Evolutionary conservation across 345 rosid species (phyloP), one percentile per base, ranked within the genome.

Genomic region (Cardamine occulta): DNA sequence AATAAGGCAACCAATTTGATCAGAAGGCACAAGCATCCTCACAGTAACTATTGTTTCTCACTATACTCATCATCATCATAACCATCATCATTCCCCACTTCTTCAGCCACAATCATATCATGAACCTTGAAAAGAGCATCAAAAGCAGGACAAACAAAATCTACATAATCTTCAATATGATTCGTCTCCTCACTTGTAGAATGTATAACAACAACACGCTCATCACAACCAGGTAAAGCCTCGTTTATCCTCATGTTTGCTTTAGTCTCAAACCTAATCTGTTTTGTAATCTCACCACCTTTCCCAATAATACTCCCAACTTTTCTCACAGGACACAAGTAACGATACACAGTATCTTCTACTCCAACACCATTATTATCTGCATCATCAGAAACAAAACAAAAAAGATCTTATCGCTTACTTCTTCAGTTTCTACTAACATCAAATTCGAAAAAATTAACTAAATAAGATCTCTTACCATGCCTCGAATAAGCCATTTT

Each of bases 1-100:
- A 75, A 87, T 86, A 51, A 89, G 74, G 56, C 87, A 89, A 15
- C 94, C 94, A 66, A 87, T 89, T 83, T 89, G 93, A 84, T 89
- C 93, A 0, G 91, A 86, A 0, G 89, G 82, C 55, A 87, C 88
- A 69, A 89, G 91, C 80, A 89, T 79, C 80, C 87, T 82, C 11
- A 79, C 82, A 34, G 80, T 74, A 47, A 89, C 80, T 2, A 74
- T 74, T 77, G 80, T 2, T 61, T 64, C 78, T 81, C 85, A n/a
- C 75, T 82, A 15, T 83, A 80, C 12, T 81, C 91, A 29, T 82
- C 85, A 4, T 76, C 85, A 17, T 82, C 68, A 8, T 79, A 79
- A 19, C 79, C 85, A 39, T 12, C 83, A 24, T 80, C 86, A 37
- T 12, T 74, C 45, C 56, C 80, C 23, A 64, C 19, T 42, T 84